phyloP scores from a whole-genome alignment of 2,329 filamentous ascomycete species.

The Colletotrichum siamense region DNA sequence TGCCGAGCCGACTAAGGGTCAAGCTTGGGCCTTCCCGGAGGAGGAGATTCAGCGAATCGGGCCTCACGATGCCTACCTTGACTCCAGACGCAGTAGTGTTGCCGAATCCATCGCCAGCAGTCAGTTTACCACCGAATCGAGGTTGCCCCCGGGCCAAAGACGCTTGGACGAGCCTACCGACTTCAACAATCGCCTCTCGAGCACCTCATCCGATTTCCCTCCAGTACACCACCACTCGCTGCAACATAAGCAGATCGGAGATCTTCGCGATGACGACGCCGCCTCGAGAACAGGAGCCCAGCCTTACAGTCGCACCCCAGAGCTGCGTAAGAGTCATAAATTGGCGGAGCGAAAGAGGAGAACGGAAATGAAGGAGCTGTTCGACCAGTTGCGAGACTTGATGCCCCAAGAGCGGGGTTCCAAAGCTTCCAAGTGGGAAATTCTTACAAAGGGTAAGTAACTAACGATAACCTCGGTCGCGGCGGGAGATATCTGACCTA shows the following conservation, averaged over 20 bases:
- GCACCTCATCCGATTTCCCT: constrained; percentile 59
- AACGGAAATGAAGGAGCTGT: constrained; percentile 88
- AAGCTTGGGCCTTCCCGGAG: constrained; percentile 84
- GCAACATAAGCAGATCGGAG: constrained; percentile 75
- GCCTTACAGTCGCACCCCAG: constrained; percentile 83
- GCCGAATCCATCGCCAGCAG: constrained; percentile 81
- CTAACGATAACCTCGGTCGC: constrained; percentile 24
- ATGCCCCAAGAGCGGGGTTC: constrained; percentile 82
- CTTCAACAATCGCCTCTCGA: constrained; percentile 51
- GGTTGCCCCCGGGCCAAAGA: constrained; percentile 74
- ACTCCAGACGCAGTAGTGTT: constrained; percentile 77
- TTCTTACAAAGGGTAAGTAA: constrained; percentile 81
- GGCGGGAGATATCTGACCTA: not conserved
- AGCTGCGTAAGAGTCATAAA: constrained; percentile 84
- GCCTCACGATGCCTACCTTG: constrained; percentile 56
- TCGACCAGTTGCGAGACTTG: constrained; percentile 79
- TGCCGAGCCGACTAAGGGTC: constrained; percentile 80
- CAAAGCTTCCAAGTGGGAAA: constrained; percentile 91
- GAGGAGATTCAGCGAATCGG: constrained; percentile 64
- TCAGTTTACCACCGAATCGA: constrained; percentile 77
- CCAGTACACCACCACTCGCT: constrained; percentile 76
- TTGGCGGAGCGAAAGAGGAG: constrained; percentile 82
- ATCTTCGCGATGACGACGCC: constrained; percentile 66
- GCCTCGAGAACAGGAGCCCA: constrained; percentile 62
- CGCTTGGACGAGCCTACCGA: constrained; percentile 69